Percentiles rank a stretch among this genome's conserved stretches.
Conservation (phyloP, 2,329 filamentous ascomycete genomes). For the Fusarium sp. region DNA sequence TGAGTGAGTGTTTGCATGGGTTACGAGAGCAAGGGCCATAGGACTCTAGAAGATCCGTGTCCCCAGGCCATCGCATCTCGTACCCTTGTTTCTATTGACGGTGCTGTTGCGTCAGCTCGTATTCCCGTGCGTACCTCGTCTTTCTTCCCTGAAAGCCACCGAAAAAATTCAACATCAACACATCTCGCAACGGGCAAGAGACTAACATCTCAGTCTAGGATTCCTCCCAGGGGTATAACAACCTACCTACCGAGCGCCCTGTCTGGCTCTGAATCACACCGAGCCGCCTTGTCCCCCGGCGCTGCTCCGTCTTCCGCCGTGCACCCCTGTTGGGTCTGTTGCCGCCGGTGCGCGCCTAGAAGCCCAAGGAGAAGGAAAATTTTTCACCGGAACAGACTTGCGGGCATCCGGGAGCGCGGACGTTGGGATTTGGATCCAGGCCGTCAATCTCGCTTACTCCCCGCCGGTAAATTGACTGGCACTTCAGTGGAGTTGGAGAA, state of each 20-base stretch:
- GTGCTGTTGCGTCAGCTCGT: slow-evolving; percentile 42
- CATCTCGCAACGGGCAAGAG: slow-evolving; percentile 1
- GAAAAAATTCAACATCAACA: not conserved
- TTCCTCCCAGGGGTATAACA: slow-evolving; percentile 33
- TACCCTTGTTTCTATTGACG: slow-evolving; percentile 22
- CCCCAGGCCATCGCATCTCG: slow-evolving; percentile 16
- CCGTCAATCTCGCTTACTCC: slow-evolving; percentile 50
- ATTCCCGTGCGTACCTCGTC: slow-evolving; percentile 34
- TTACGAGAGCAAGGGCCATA: slow-evolving; percentile 17
- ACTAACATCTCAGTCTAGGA: slow-evolving; percentile 20
- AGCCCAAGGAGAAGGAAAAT: slow-evolving; percentile 43
- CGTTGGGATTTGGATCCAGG: slow-evolving; percentile 42
- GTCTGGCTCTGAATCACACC: slow-evolving; percentile 43
- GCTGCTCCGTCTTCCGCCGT: slow-evolving; percentile 7
- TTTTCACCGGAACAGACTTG: slow-evolving; percentile 45
- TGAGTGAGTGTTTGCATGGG: slow-evolving; percentile 31
- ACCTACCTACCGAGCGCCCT: slow-evolving; percentile 38
- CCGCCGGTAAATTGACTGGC: slow-evolving; percentile 48
- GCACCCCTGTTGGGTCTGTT: slow-evolving; percentile 38
- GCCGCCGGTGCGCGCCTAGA: slow-evolving; percentile 45
- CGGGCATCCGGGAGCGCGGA: slow-evolving; percentile 42
- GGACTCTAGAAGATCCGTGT: slow-evolving; percentile 22
- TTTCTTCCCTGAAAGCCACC: not conserved
- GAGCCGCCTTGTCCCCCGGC: slow-evolving; percentile 32
- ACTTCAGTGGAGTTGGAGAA: slow-evolving; percentile 34